phyloP scores from a whole-genome alignment of 1,284 basidiomycete species.

The Leccinum idahoense region DNA sequence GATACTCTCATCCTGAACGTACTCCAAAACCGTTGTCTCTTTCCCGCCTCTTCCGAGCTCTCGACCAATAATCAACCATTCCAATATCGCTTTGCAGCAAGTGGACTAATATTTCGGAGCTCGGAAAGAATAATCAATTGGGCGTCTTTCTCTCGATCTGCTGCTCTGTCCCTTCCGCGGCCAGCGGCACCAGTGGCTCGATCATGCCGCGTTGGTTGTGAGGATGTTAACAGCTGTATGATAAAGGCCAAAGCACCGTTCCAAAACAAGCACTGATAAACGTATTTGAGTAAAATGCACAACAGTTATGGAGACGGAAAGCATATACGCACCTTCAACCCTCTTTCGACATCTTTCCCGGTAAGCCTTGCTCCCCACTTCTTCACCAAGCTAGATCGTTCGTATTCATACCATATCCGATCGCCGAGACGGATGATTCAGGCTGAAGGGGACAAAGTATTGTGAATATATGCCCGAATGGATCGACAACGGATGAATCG shows the following conservation, averaged over 20 bases:
- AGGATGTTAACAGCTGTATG: constrained; percentile 51
- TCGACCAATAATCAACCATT: constrained; percentile 72
- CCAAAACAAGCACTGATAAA: not conserved
- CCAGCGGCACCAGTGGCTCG: constrained; percentile 22
- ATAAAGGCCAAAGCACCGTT: not conserved
- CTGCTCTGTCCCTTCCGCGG: constrained; percentile 21
- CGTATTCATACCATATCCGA: constrained; percentile 29
- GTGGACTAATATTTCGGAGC: constrained; percentile 32
- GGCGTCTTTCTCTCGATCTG: constrained; percentile 21
- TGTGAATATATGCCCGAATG: constrained; percentile 62
- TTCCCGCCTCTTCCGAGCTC: constrained; percentile 48
- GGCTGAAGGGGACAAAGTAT: constrained; percentile 39
- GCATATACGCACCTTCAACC: constrained; percentile 54
- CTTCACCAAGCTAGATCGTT: constrained; percentile 59
- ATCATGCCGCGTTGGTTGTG: constrained; percentile 14
- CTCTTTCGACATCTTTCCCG: constrained; percentile 62
- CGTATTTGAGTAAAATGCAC: not conserved
- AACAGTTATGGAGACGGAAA: not conserved
- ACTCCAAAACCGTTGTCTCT: constrained; percentile 35
- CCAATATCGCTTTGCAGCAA: constrained; percentile 66
- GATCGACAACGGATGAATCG: constrained; percentile 58
- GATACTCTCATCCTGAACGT: constrained; percentile 42
- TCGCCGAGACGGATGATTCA: constrained; percentile 7
- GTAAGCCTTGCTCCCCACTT: constrained; percentile 82
- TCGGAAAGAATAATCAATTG: constrained; percentile 49